A percentile compares a stretch with the other conserved stretches of the same genome.
phyloP scores from a whole-genome alignment of 768 basidiomycete genomes.

The Cystofilobasidium ferigula region DNA sequence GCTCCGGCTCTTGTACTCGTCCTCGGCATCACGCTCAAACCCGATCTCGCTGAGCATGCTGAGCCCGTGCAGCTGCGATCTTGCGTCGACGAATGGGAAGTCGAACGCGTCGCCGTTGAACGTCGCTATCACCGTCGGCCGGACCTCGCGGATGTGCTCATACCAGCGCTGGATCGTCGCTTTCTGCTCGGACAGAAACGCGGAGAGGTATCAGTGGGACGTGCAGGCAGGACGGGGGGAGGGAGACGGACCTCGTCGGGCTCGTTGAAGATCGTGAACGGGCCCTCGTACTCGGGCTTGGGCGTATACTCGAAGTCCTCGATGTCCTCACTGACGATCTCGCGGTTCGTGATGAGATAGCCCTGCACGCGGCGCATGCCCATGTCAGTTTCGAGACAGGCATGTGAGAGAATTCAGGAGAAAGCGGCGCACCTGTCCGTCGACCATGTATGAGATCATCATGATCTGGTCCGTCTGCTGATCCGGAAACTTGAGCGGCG shows the following conservation, averaged over 20 bases:
- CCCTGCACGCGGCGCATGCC: constrained; percentile 42
- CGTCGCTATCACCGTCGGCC: constrained; percentile 93
- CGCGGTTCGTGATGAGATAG: constrained; percentile 91
- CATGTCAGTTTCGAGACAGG: too few species aligned
- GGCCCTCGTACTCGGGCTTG: constrained; percentile 93
- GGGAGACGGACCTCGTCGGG: constrained; percentile 61
- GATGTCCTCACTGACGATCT: constrained; percentile 93
- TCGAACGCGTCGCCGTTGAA: constrained; percentile 99
- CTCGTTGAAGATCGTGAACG: constrained; percentile 91
- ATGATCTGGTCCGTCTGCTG: constrained; percentile 93
- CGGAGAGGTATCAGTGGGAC: not conserved
- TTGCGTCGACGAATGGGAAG: constrained; percentile 86
- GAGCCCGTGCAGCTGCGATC: constrained; percentile 76
- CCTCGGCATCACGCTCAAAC: constrained; percentile 78
- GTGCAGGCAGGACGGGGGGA: not conserved
- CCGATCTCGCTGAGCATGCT: constrained; percentile 95
- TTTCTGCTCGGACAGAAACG: not conserved
- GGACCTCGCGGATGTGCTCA: constrained; percentile 80
- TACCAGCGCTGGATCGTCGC: constrained; percentile 69
- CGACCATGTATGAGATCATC: constrained; percentile 99
- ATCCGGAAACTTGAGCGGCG: constrained; percentile 99
- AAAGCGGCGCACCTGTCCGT: constrained; percentile 50
- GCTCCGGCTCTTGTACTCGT: constrained; percentile 83
- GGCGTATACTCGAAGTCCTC: constrained; percentile 99
- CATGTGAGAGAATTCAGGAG: not conserved